Evolutionary conservation across 768 basidiomycete genomes (phyloP), one percentile per base, ranked within the genome.

Genomic region (Tulasnella sp.): DNA sequence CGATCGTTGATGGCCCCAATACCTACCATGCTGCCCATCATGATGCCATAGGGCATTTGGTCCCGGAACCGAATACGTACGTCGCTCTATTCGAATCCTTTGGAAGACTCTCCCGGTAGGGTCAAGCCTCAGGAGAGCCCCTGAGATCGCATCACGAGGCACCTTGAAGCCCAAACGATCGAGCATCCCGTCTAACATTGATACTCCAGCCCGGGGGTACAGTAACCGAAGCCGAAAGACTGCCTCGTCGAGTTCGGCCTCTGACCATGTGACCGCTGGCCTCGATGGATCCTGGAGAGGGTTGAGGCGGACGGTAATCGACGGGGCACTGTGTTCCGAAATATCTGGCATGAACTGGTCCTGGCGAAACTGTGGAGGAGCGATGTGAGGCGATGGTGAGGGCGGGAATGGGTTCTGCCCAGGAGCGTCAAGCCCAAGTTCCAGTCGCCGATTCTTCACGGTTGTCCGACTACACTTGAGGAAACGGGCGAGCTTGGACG

Each of bases 11-110:
- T 58, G 58, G 24, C 31, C 56, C 31, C 14, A 36, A 21, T 73
- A 68, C 81, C 39, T 56, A 81, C 83, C 82, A 79, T 84, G 83
- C 71, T 84, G 83, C 3, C 83, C 83, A 76, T 84, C 83, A 48
- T 84, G 83, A 74, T 83, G 83, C 82, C 83, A 84, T 8, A 84
- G 74, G 19, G 81, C 76, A 74, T 84, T 83, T 3, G 83, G 81
- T 14, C 83, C 83, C 14, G 83, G 80, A 18, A 84, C 83, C 1
- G 46, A 19, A 62, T 84, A 84, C 31, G 18, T 42, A 0, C 81
- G 76, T 2, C 81, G 76, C 24, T 73, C 75, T 52, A 84, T 83
- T 5, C 27, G 31, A 31, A 52, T 75, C 12, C 78, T 38, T 31
- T 79, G 27, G 46, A 82, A 83, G 4, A 80, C 79, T 7, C 42